Evolutionary conservation across 805 yeast species (phyloP).

Genomic region (Zygoascus tannicola): DNA sequence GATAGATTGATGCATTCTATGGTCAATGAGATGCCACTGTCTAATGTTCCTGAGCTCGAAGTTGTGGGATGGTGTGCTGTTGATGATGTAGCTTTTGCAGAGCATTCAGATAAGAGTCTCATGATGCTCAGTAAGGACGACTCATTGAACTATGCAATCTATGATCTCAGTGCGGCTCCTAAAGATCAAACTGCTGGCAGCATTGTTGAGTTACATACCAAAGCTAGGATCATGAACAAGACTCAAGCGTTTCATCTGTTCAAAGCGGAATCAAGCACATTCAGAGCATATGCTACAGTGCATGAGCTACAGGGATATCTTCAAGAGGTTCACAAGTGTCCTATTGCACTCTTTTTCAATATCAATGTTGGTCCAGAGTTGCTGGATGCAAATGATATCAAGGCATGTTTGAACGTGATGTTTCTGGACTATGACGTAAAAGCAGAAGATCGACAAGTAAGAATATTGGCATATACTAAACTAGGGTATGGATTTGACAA

Average conservation of each 20-base stretch:
- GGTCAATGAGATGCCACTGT: slow-evolving; percentile 71
- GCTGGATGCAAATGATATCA: slow-evolving; percentile 33
- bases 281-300: slow-evolving; percentile 25
- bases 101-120: slow-evolving; percentile 25
- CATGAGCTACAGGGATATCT: slow-evolving; percentile 30
- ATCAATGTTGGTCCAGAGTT: slow-evolving; percentile 33
- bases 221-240: slow-evolving; percentile 66
- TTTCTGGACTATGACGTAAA: slow-evolving; percentile 23
- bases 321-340: slow-evolving; percentile 37
- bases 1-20: slow-evolving; percentile 86
- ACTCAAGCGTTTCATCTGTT: slow-evolving; percentile 82
- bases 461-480: slow-evolving; percentile 17
- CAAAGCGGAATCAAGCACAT: slow-evolving; percentile 24
- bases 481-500: slow-evolving; percentile 20
- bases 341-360: slow-evolving; percentile 60
- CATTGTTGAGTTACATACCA: slow-evolving; percentile 49
- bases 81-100: slow-evolving; percentile 43
- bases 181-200: slow-evolving; percentile 24
- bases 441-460: slow-evolving; percentile 6
- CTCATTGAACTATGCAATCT: slow-evolving; percentile 15
- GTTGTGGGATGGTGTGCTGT: slow-evolving; percentile 64
- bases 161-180: slow-evolving; percentile 22
- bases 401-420: slow-evolving; percentile 41
- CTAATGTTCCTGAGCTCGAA: slow-evolving; percentile 50
- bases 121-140: slow-evolving; percentile 8